Base-by-base conservation (phyloP, 768 basidiomycete species). In the Cyathus striatus region DNA sequence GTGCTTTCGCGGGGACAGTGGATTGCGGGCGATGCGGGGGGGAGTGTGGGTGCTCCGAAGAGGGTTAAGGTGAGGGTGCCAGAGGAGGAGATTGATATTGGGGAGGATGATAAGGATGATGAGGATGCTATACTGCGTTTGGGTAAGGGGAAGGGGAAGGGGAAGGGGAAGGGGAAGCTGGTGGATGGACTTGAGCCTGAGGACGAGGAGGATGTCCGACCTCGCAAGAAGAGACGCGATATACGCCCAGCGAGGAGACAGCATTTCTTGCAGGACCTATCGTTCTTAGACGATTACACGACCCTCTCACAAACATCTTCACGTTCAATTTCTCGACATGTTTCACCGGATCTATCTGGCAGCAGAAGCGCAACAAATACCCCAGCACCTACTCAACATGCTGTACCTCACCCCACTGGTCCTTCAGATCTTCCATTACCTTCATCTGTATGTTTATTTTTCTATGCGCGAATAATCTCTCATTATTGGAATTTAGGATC, bases 1-100 rank as follows among this genome's bases (percentile, higher is more conserved):
- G n/a, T n/a, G n/a, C n/a, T n/a, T n/a, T n/a, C n/a, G n/a, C n/a
- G 75, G 37, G 79, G 76, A 10, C 81, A 82, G 46, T 84, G 81
- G 79, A 72, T 83, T 17, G 84, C 85, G 7, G 64, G 56, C 24
- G 82, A 86, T 53, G 84, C 83, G 2, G 82, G 75, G 14, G 83
- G 85, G 2, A 56, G 60, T 23, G 60, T 55, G 5, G 66, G 52
- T 3, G 66, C 77, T 3, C 61, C 57, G 7, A 49, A 37, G 38
- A 49, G n/a, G n/a, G n/a, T n/a, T n/a, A n/a, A n/a, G n/a, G n/a
- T 41, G 18, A 51, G 23, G 43, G 47, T 14, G 42, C 35, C 22
- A 38, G 46, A 52, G 22, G 41, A 25, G 3, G 34, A 47, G n/a
- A 42, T 42, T 16, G 41, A 43, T 23, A 52, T 16, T 51, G 49